Conservation (phyloP, 257 asterid genomes). For the Schizonepeta tenuifolia region DNA sequence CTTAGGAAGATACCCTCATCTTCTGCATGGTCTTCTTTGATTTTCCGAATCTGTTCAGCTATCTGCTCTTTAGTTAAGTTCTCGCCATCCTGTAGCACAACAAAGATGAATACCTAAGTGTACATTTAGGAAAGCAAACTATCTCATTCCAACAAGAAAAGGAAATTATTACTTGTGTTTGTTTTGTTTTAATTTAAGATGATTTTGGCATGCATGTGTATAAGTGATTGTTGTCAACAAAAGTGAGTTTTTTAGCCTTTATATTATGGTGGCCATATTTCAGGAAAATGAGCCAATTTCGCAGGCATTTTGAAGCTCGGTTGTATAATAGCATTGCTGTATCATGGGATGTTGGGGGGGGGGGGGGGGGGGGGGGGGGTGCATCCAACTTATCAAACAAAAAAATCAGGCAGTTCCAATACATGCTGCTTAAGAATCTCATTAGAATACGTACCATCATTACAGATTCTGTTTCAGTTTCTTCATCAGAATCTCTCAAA, state of each 20-base stretch:
- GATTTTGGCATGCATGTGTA: background rate
- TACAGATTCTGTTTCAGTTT: conserved; percentile 76
- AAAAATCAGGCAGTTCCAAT: too few species aligned
- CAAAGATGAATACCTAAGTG: conserved; percentile 11
- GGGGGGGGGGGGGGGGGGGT: too few species aligned
- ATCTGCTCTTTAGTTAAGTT: conserved; percentile 83
- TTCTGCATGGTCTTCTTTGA: conserved; percentile 90
- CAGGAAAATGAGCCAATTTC: too few species aligned
- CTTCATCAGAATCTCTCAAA: conserved; percentile 75
- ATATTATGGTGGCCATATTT: too few species aligned
- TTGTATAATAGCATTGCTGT: too few species aligned
- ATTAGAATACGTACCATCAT: conserved; percentile 77
- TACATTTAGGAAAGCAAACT: conserved; percentile 11
- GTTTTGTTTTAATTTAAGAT: conserved; percentile 9
- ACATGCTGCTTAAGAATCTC: too few species aligned
- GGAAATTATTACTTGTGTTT: background rate
- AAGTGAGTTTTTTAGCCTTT: too few species aligned
- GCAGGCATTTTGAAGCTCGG: too few species aligned
- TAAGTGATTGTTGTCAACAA: too few species aligned
- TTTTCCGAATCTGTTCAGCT: conserved; percentile 81
- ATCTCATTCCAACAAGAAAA: too few species aligned
- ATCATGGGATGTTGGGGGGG: too few species aligned
- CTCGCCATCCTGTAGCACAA: conserved; percentile 71
- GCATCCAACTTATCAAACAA: too few species aligned
- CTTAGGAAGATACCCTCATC: conserved; percentile 74